Evolutionary conservation across 2,329 filamentous ascomycete species (phyloP).

Genomic region (Fusarium sp.): DNA sequence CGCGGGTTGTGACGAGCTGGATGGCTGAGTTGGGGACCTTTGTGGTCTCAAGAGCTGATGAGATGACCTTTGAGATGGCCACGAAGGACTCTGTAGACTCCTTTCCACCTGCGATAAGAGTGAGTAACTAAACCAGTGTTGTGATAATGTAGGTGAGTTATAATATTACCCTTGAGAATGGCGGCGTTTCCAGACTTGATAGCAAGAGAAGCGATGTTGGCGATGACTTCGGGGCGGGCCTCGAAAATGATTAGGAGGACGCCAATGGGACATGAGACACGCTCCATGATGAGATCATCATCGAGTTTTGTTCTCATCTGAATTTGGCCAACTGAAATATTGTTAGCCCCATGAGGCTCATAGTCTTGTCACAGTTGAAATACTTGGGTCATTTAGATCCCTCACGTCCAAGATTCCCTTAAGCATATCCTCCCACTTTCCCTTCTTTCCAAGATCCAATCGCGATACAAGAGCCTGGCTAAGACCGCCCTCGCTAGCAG

Average conservation of each 20-base stretch:
- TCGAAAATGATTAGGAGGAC: slow-evolving; percentile 99
- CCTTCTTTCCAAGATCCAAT: slow-evolving; percentile 84
- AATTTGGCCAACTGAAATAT: slow-evolving; percentile 77
- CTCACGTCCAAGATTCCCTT: slow-evolving; percentile 92
- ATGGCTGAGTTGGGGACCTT: slow-evolving; percentile 86
- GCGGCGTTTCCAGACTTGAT: slow-evolving; percentile 98
- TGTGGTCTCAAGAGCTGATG: slow-evolving; percentile 76
- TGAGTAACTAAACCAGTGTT: not conserved
- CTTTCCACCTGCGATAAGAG: slow-evolving; percentile 76
- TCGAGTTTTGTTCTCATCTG: slow-evolving; percentile 88
- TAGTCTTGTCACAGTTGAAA: not conserved
- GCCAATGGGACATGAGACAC: slow-evolving; percentile 93
- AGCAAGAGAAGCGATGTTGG: slow-evolving; percentile 94
- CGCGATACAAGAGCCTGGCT: slow-evolving; percentile 88
- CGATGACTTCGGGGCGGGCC: slow-evolving; percentile 96
- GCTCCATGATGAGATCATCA: slow-evolving; percentile 84
- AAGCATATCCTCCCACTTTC: slow-evolving; percentile 98
- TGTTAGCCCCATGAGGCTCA: not conserved
- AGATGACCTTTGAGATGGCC: slow-evolving; percentile 88
- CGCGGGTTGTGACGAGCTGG: slow-evolving; percentile 92
- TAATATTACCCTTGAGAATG: slow-evolving; percentile 86
- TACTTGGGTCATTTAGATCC: slow-evolving; percentile 86
- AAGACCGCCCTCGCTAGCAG: slow-evolving; percentile 79
- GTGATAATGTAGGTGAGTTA: too few relatives aligned
- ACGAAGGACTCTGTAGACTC: slow-evolving; percentile 96